Conservation (phyloP, 1,139 yeast genomes). For the Hanseniaspora gamundiae region DNA sequence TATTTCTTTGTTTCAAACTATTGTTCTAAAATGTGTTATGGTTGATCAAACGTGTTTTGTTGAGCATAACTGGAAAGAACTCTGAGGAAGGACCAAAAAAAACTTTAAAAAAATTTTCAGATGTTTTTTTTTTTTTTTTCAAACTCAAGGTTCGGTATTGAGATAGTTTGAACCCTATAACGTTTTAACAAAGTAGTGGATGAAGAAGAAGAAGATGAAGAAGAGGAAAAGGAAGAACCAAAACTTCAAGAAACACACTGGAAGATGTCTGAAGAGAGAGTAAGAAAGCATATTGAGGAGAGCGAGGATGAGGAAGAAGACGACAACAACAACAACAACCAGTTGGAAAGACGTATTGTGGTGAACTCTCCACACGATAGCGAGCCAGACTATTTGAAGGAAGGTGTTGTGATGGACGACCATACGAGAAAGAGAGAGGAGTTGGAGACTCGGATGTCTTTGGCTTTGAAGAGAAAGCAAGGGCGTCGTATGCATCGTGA, state of each 20-base stretch:
- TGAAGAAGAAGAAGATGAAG: conserved; percentile 6
- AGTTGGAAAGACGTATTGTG: background rate
- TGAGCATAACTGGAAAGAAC: too few species aligned
- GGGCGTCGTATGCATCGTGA: conserved; percentile 44
- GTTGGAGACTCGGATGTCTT: conserved; percentile 70
- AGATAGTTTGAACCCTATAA: too few species aligned
- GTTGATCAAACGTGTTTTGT: background rate
- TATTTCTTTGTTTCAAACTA: background rate
- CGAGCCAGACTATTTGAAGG: conserved; percentile 3
- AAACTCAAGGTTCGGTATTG: too few species aligned
- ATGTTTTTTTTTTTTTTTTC: too few species aligned
- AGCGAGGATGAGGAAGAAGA: conserved; percentile 23
- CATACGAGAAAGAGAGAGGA: conserved; percentile 55
- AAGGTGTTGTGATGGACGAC: conserved; percentile 25
- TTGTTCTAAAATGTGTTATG: background rate
- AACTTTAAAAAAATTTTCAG: too few species aligned
- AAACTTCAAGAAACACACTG: conserved; percentile 10
- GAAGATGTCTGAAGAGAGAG: conserved; percentile 13
- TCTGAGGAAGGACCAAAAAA: too few species aligned
- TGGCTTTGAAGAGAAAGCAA: conserved; percentile 53
- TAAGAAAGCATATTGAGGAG: conserved; percentile 19
- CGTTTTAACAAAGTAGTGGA: too few species aligned
- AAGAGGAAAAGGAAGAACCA: conserved; percentile 8
- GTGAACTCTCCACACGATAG: background rate
- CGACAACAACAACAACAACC: conserved; percentile 12